A percentile compares a stretch with the other conserved stretches of the same genome.
Conservation (phyloP, 345 rosid species). For the Carallia brachiata region DNA sequence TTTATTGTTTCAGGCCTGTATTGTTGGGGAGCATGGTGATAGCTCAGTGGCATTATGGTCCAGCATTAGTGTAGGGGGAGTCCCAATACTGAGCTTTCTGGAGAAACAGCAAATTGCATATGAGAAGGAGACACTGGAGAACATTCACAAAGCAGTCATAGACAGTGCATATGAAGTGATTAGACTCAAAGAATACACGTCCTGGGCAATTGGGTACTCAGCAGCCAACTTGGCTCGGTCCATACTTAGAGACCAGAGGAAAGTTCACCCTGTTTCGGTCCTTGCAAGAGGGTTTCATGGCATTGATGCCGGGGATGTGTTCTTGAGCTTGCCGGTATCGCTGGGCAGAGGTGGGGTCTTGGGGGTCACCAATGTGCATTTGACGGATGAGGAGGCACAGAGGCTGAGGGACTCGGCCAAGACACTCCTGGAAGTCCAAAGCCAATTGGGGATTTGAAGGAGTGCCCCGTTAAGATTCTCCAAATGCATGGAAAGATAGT, state of each 20-base stretch:
- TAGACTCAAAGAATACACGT: slow-evolving; percentile 84
- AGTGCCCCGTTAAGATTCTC: too few species aligned
- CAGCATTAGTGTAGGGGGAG: slow-evolving; percentile 87
- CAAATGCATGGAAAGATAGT: too few species aligned
- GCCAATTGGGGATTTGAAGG: slow-evolving; percentile 55
- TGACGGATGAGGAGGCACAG: slow-evolving; percentile 61
- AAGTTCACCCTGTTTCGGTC: slow-evolving; percentile 84
- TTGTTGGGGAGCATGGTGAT: slow-evolving; percentile 94
- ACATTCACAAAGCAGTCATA: slow-evolving; percentile 64
- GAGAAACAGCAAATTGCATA: slow-evolving; percentile 66
- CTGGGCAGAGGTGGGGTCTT: slow-evolving; percentile 72
- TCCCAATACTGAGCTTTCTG: slow-evolving; percentile 76
- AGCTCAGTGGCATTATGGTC: slow-evolving; percentile 99
- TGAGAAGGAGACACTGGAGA: slow-evolving; percentile 74
- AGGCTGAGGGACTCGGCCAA: slow-evolving; percentile 65
- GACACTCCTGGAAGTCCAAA: slow-evolving; percentile 64
- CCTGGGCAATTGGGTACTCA: slow-evolving; percentile 97
- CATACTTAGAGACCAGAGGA: slow-evolving; percentile 79
- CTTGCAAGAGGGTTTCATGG: slow-evolving; percentile 86
- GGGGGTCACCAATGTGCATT: slow-evolving; percentile 75
- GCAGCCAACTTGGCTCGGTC: slow-evolving; percentile 74
- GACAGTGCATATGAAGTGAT: slow-evolving; percentile 84
- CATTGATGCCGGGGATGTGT: slow-evolving; percentile 61
- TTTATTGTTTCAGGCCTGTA: slow-evolving; percentile 43
- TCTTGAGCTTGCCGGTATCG: slow-evolving; percentile 81